A percentile compares a stretch with the other conserved stretches of the same genome.
Conservation (phyloP, 805 yeast genomes). For the Debaryomyces prosopidis region DNA sequence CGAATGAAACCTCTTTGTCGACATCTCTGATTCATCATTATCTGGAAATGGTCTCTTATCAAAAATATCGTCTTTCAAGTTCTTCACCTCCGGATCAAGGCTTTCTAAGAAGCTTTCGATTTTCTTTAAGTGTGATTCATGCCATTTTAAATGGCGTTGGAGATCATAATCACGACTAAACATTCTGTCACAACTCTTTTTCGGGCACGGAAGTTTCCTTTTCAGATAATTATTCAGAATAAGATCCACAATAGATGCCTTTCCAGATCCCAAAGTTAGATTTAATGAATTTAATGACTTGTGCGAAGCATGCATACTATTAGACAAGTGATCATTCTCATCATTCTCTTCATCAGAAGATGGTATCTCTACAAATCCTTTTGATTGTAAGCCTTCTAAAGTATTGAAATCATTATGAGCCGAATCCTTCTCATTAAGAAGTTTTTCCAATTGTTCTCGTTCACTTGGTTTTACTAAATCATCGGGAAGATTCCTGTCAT, state of each 20-base stretch:
- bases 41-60: background rate
- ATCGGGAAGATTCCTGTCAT: slow-evolving; percentile 40
- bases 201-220: slow-evolving; percentile 46
- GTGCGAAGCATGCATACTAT: slow-evolving; percentile 14
- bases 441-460: slow-evolving; percentile 17
- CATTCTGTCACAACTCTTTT: slow-evolving; percentile 50
- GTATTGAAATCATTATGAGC: background rate
- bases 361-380: slow-evolving; percentile 1
- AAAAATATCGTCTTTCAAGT: background rate
- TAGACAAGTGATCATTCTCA: slow-evolving; percentile 8
- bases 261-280: slow-evolving; percentile 14
- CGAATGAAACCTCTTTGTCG: background rate
- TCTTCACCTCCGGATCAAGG: slow-evolving; percentile 16
- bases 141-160: slow-evolving; percentile 55
- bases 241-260: slow-evolving; percentile 33
- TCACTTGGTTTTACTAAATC: slow-evolving; percentile 28
- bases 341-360: slow-evolving; percentile 8
- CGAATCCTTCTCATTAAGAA: slow-evolving; percentile 16
- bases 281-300: slow-evolving; percentile 18
- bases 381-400: background rate
- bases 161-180: slow-evolving; percentile 53
- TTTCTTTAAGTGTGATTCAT: slow-evolving; percentile 33
- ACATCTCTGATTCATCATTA: background rate
- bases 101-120: slow-evolving; percentile 30
- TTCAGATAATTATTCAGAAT: slow-evolving; percentile 36